These are phyloP conservation scores for Ustilago hordei DNA, from an alignment of 1,284 basidiomycete species.

Conservation along the genomic window DNA sequence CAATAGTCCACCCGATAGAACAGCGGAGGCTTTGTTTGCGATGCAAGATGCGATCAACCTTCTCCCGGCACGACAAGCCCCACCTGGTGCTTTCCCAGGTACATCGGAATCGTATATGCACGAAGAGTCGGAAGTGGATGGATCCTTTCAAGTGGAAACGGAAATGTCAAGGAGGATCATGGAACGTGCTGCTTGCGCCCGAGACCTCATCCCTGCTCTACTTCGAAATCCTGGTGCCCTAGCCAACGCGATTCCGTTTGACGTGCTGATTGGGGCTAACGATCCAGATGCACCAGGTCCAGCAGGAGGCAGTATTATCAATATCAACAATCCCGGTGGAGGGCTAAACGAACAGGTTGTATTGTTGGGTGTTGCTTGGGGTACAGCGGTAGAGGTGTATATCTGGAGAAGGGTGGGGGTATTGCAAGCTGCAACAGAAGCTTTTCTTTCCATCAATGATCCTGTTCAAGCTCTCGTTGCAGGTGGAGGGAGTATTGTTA, in stretches of 20 bases:
- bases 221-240: conserved; percentile 45
- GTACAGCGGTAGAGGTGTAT: conserved; percentile 54
- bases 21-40: conserved; percentile 46
- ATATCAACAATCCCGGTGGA: conserved; percentile 48
- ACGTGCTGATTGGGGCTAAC: conserved; percentile 38
- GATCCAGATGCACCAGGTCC: conserved; percentile 25
- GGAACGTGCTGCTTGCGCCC: conserved; percentile 47
- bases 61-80: conserved; percentile 42
- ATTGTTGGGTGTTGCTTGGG: conserved; percentile 49
- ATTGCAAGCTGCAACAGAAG: conserved; percentile 31
- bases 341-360: conserved; percentile 52
- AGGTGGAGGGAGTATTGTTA: conserved; percentile 32
- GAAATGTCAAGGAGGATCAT: conserved; percentile 54
- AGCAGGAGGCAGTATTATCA: conserved; percentile 29
- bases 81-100: conserved; percentile 48
- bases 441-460: conserved; percentile 18
- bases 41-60: conserved; percentile 50
- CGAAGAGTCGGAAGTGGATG: conserved; percentile 40
- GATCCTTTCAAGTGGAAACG: conserved; percentile 38
- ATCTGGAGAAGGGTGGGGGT: conserved; percentile 50
- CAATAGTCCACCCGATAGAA: conserved; percentile 26
- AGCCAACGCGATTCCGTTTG: conserved; percentile 47
- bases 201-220: conserved; percentile 48
- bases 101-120: conserved; percentile 49
- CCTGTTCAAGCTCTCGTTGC: conserved; percentile 32